phyloP scores from a whole-genome alignment of 164 flowering plant genomes.

The Pachysandra terminalis region DNA sequence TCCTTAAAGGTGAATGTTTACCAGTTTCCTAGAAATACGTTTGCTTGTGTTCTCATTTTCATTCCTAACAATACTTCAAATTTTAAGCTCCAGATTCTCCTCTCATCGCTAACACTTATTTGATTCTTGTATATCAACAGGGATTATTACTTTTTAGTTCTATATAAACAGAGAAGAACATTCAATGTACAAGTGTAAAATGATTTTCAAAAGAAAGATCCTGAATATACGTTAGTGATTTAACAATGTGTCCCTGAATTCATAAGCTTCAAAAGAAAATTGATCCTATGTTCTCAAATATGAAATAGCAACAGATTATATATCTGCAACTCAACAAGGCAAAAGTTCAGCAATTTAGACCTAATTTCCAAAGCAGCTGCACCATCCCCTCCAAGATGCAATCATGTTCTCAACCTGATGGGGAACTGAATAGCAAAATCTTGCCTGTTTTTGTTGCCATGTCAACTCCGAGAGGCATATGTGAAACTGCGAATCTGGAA shows the following conservation, averaged over 20 bases:
- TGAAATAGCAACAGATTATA: background rate
- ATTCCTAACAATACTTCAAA: no score
- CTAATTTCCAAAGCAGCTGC: background rate
- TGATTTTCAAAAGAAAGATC: no score
- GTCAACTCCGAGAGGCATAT: background rate
- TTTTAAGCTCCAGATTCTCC: no score
- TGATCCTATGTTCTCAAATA: background rate
- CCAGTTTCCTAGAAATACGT: no score
- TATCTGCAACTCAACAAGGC: background rate
- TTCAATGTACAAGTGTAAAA: background rate
- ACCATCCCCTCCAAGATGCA: background rate
- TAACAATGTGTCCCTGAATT: background rate
- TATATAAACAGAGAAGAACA: background rate
- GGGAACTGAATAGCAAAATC: background rate
- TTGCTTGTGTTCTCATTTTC: no score
- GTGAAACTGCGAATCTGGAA: constrained; percentile 5
- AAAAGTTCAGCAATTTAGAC: background rate
- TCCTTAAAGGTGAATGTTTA: no score
- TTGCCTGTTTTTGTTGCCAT: background rate
- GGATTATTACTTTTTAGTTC: background rate
- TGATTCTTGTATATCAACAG: background rate
- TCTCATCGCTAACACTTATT: background rate
- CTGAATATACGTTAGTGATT: background rate
- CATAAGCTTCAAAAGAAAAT: background rate
- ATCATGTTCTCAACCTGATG: background rate